Conservation (phyloP, 345 rosid genomes). For the Eutrema japonicum region DNA sequence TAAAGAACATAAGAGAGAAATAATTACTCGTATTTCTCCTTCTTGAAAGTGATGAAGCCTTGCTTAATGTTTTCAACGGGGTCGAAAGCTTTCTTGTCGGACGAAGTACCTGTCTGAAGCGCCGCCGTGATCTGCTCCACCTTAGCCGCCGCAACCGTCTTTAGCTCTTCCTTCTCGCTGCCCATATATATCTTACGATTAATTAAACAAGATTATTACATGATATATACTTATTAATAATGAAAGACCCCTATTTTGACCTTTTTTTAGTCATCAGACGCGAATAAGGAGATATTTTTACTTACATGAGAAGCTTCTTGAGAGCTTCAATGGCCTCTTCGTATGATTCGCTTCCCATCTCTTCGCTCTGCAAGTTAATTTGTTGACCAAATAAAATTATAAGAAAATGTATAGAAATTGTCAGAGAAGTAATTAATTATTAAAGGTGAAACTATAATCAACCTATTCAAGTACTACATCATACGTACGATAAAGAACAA, state of each 20-base stretch:
- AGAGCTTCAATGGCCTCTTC: slow-evolving; percentile 88
- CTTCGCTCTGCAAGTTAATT: slow-evolving; percentile 59
- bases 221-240: neutral
- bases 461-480: slow-evolving; percentile 37
- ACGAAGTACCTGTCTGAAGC: slow-evolving; percentile 50
- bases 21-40: slow-evolving; percentile 80
- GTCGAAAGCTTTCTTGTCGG: slow-evolving; percentile 53
- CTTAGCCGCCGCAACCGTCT: slow-evolving; percentile 71
- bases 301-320: slow-evolving; percentile 79
- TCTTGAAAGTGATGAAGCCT: slow-evolving; percentile 89
- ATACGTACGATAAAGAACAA: slow-evolving; percentile 14
- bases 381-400: slow-evolving; percentile 20
- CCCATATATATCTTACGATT: slow-evolving; percentile 7
- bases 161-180: slow-evolving; percentile 84
- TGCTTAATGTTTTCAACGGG: slow-evolving; percentile 68
- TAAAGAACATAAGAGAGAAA: neutral
- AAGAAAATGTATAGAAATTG: neutral
- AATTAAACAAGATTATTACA: slow-evolving; percentile 1
- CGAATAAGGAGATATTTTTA: neutral
- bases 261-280: neutral
- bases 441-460: slow-evolving; percentile 31
- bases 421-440: slow-evolving; percentile 7
- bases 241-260: neutral
- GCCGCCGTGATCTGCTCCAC: slow-evolving; percentile 79
- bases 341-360: slow-evolving; percentile 76